phyloP scores from a whole-genome alignment of 2,329 filamentous ascomycete genomes.

The Magnaporthiopsis incrustans region DNA sequence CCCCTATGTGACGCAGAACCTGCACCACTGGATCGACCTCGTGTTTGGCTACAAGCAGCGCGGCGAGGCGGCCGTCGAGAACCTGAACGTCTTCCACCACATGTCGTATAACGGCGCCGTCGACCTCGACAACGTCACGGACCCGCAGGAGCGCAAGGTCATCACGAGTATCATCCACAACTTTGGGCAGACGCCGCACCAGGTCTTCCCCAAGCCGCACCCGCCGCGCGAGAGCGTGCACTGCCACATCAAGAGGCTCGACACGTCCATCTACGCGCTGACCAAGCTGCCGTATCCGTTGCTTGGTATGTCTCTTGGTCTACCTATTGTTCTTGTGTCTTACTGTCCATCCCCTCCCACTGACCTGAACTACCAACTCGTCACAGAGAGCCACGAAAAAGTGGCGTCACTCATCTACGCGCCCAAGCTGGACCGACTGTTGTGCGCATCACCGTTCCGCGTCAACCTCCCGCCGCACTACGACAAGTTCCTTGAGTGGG shows the following conservation, averaged over 20 bases:
- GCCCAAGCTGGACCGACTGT: slow-evolving; percentile 69
- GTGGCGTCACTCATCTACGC: slow-evolving; percentile 75
- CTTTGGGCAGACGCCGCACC: slow-evolving; percentile 94
- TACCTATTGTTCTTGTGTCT: neutral
- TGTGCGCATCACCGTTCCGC: slow-evolving; percentile 77
- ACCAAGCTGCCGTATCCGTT: slow-evolving; percentile 72
- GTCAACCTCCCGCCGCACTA: slow-evolving; percentile 80
- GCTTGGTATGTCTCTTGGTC: slow-evolving; percentile 39
- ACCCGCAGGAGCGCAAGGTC: slow-evolving; percentile 76
- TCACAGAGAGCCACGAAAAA: slow-evolving; percentile 59
- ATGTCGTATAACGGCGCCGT: slow-evolving; percentile 91
- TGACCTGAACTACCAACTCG: slow-evolving; percentile 7
- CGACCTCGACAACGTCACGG: slow-evolving; percentile 83
- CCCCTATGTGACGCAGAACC: slow-evolving; percentile 78
- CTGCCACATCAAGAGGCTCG: slow-evolving; percentile 61
- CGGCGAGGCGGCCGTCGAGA: slow-evolving; percentile 84
- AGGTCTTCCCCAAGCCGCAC: slow-evolving; percentile 81
- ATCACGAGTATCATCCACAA: slow-evolving; percentile 97
- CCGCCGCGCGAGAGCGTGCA: slow-evolving; percentile 62
- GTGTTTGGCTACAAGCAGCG: slow-evolving; percentile 92
- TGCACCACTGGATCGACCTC: slow-evolving; percentile 94
- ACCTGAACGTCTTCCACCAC: slow-evolving; percentile 91
- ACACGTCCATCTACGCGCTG: slow-evolving; percentile 68
- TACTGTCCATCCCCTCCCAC: no score
- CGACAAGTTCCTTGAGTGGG: slow-evolving; percentile 93